Conservation (phyloP, 148 eudicot species). For the Polygonum aviculare region DNA sequence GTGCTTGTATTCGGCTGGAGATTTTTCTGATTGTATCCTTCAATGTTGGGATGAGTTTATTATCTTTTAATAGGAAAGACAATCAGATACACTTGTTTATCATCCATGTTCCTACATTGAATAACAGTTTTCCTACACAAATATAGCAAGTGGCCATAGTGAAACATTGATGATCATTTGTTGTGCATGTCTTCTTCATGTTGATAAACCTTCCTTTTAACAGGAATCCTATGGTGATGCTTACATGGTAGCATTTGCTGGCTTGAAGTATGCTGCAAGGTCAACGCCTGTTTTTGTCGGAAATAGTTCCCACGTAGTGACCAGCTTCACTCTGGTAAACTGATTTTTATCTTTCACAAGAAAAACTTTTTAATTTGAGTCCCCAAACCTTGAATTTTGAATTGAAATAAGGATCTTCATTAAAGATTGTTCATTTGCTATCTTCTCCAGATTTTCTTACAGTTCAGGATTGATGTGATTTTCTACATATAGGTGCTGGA, state of each 20-base stretch:
- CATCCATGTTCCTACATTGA: background rate
- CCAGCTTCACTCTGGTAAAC: conserved; percentile 91
- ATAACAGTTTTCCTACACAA: too few species aligned
- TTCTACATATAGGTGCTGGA: conserved; percentile 48
- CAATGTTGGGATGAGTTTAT: background rate
- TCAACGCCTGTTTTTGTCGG: conserved; percentile 81
- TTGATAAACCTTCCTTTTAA: conserved; percentile 2
- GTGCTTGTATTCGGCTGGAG: background rate
- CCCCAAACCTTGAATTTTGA: too few species aligned
- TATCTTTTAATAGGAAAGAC: background rate
- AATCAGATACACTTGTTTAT: background rate
- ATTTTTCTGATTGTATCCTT: background rate
- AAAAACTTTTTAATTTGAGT: too few species aligned
- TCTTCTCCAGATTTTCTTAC: background rate
- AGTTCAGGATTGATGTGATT: background rate
- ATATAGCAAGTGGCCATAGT: background rate
- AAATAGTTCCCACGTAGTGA: conserved; percentile 51
- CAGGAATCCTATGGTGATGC: conserved; percentile 62
- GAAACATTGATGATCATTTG: background rate
- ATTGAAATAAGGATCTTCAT: too few species aligned
- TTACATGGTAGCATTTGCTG: conserved; percentile 95
- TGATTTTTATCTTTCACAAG: background rate
- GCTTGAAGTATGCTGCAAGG: conserved; percentile 88
- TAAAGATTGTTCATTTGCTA: background rate
- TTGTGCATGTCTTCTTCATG: background rate